Conservation (phyloP, 345 rosid species). For the Atalantia buxifolia region DNA sequence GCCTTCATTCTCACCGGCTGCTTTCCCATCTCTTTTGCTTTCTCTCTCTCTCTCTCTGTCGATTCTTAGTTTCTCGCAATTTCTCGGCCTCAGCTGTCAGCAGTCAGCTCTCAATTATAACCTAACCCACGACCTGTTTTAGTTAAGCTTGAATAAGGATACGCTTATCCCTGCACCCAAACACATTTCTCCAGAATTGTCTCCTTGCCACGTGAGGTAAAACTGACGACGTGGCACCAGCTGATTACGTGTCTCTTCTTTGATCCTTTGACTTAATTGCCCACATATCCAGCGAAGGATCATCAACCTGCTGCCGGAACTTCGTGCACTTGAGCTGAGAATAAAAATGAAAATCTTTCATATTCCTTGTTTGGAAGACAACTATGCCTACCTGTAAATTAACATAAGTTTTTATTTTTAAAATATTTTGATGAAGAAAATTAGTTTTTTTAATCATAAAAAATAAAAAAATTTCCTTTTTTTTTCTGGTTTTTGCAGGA, state of each 20-base stretch:
- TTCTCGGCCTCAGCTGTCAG: background rate
- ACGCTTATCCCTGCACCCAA: background rate
- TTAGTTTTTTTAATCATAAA: background rate
- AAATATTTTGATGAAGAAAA: background rate
- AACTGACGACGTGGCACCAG: background rate
- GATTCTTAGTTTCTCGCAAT: background rate
- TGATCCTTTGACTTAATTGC: background rate
- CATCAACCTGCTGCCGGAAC: background rate
- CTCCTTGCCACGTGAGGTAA: background rate
- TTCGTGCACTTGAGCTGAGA: background rate
- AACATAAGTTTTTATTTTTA: background rate
- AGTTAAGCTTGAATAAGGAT: background rate
- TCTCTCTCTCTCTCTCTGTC: background rate
- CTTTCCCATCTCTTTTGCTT: constrained; percentile 50
- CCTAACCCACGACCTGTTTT: background rate
- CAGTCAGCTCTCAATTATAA: background rate
- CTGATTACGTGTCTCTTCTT: background rate
- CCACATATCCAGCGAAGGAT: background rate
- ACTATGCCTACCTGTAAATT: constrained; percentile 75
- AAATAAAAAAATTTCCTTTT: background rate
- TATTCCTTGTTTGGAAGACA: constrained; percentile 83
- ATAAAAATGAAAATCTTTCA: constrained; percentile 55
- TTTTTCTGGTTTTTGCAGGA: constrained; percentile 23
- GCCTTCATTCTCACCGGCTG: constrained; percentile 81
- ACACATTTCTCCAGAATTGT: background rate